Percentiles rank a stretch among this genome's conserved stretches.
Evolutionary conservation across 495 filamentous ascomycete species (phyloP).

Genomic region (Aspergillus panamensis): DNA sequence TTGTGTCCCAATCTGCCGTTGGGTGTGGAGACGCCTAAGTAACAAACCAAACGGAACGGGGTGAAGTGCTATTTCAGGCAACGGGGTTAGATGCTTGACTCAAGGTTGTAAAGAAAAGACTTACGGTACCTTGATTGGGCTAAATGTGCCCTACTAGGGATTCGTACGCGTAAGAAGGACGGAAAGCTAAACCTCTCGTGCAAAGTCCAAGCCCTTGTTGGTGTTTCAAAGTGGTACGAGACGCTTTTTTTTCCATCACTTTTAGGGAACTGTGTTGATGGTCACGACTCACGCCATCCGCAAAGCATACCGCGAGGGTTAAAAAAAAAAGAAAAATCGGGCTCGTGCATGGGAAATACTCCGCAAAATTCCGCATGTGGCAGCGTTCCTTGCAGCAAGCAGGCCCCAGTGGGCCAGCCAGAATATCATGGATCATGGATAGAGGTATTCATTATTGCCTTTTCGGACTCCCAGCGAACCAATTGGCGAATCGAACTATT

Average conservation of each 20-base stretch:
- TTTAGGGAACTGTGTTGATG: too few relatives aligned
- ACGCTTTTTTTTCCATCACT: not conserved
- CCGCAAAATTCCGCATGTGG: not conserved
- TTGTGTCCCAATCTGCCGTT: constrained; percentile 20
- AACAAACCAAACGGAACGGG: constrained; percentile 20
- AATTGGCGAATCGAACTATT: too few relatives aligned
- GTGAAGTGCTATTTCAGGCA: constrained; percentile 26
- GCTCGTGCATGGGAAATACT: not conserved
- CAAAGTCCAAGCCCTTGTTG: not conserved
- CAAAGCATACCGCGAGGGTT: not conserved
- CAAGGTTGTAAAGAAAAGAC: constrained; percentile 16
- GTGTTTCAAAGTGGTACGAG: not conserved
- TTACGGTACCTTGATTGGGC: constrained; percentile 9
- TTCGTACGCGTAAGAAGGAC: not conserved
- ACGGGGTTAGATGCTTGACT: constrained; percentile 15
- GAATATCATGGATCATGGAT: too few relatives aligned
- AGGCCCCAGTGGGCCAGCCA: not conserved
- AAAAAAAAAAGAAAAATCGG: not conserved
- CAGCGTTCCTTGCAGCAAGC: not conserved
- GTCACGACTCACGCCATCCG: too few relatives aligned
- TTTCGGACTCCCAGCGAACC: not conserved
- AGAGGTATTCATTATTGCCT: not conserved
- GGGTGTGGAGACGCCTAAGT: constrained; percentile 20
- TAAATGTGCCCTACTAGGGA: not conserved
- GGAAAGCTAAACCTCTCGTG: not conserved